These are phyloP conservation scores for Dispira simplex DNA, from an alignment of 192 early-diverging fungal species.

Conservation along the genomic window DNA sequence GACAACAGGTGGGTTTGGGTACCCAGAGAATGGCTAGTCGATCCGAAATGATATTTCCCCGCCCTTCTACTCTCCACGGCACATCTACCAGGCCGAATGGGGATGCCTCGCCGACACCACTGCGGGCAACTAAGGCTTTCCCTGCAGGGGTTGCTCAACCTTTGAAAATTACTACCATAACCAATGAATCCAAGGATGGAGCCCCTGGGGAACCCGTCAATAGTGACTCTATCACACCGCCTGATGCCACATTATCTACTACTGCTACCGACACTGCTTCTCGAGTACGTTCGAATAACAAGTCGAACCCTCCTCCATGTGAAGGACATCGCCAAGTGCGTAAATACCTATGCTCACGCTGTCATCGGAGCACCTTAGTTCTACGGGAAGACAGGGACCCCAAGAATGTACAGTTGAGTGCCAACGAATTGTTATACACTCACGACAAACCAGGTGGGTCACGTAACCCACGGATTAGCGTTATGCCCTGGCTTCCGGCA, in stretches of 20 bases:
- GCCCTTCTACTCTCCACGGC: not conserved
- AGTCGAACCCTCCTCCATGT: not conserved
- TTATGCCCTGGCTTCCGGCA: slow-evolving; percentile 11
- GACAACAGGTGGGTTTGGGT: not conserved
- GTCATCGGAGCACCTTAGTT: not conserved
- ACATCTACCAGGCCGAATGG: not conserved
- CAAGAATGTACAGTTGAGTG: not conserved
- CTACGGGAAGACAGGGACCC: not conserved
- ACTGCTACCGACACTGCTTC: not conserved
- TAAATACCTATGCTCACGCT: not conserved
- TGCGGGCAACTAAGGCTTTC: not conserved
- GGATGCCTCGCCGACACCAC: too few relatives aligned
- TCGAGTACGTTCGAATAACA: too few relatives aligned
- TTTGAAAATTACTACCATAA: not conserved
- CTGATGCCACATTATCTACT: not conserved
- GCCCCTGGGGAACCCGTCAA: not conserved
- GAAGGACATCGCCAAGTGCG: too few relatives aligned
- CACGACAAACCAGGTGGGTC: not conserved
- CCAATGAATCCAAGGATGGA: not conserved
- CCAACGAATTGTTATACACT: not conserved
- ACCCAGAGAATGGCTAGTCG: not conserved
- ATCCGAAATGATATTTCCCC: not conserved
- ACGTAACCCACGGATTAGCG: not conserved
- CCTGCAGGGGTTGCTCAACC: not conserved
- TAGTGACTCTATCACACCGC: not conserved